A percentile compares a stretch with the other conserved stretches of the same genome.
Conservation (phyloP, 371 early-diverging fungal species). For the Sporodiniella umbellata region DNA sequence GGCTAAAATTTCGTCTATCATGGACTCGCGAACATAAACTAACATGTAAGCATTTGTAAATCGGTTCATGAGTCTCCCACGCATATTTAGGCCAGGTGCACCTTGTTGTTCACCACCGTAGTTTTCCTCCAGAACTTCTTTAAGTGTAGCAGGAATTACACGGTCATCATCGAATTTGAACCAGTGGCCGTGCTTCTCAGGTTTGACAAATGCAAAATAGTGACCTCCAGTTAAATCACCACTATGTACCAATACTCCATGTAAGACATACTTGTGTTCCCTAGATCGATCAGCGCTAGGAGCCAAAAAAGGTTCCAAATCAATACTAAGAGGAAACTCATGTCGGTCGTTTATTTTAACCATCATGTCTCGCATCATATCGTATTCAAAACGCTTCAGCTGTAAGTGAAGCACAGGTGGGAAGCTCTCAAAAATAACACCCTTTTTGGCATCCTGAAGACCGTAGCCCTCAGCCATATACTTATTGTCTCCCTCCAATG, state of each 20-base stretch:
- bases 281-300: conserved; percentile 61
- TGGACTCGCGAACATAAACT: conserved; percentile 86
- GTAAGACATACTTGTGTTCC: conserved; percentile 75
- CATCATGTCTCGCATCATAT: conserved; percentile 85
- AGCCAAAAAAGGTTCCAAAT: conserved; percentile 82
- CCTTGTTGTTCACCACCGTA: conserved; percentile 81
- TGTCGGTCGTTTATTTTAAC: conserved; percentile 97
- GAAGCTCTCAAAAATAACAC: conserved; percentile 89
- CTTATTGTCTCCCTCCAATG: conserved; percentile 94
- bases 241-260: conserved; percentile 95
- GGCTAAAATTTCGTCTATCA: conserved; percentile 67
- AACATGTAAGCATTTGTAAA: conserved; percentile 97
- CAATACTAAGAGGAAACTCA: conserved; percentile 89
- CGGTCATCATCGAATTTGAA: conserved; percentile 95
- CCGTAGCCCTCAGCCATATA: conserved; percentile 96
- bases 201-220: conserved; percentile 91
- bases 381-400: conserved; percentile 97
- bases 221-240: conserved; percentile 97
- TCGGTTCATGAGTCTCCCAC: conserved; percentile 51
- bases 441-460: conserved; percentile 94
- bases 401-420: conserved; percentile 98
- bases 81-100: conserved; percentile 18
- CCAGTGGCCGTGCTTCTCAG: conserved; percentile 79
- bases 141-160: conserved; percentile 78
- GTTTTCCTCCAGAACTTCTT: conserved; percentile 94